phyloP scores from a whole-genome alignment of 805 yeast genomes.

The Sugiyamaella qingdaonensis region DNA sequence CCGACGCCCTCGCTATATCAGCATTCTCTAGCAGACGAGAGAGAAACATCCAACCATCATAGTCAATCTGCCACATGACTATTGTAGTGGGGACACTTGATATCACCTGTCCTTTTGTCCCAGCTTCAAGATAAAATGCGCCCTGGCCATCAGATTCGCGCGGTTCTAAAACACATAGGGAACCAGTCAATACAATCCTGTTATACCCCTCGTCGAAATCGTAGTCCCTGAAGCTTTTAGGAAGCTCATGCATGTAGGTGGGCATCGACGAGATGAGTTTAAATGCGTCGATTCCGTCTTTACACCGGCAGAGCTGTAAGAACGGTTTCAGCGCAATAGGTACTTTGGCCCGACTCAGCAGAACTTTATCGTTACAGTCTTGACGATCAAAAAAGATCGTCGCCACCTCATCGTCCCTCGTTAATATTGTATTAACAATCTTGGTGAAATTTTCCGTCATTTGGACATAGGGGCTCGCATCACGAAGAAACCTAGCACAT shows the following conservation, averaged over 20 bases:
- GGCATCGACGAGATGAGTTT: conserved; percentile 54
- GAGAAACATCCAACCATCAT: conserved; percentile 82
- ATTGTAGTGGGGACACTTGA: conserved; percentile 41
- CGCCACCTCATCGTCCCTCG: conserved; percentile 42
- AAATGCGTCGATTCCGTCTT: conserved; percentile 61
- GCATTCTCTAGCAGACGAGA: conserved; percentile 75
- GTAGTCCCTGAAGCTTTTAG: conserved; percentile 40
- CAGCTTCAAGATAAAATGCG: conserved; percentile 43
- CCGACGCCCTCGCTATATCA: conserved; percentile 31
- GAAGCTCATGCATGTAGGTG: conserved; percentile 54
- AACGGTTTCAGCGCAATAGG: conserved; percentile 63
- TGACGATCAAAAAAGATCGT: conserved; percentile 46
- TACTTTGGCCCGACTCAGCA: conserved; percentile 65
- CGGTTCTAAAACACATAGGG: conserved; percentile 53
- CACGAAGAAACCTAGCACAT: conserved; percentile 23
- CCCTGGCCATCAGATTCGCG: conserved; percentile 46
- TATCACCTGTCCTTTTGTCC: conserved; percentile 68
- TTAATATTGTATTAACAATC: conserved; percentile 41
- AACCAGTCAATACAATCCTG: conserved; percentile 46
- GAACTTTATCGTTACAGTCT: conserved; percentile 42
- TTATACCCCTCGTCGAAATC: conserved; percentile 48
- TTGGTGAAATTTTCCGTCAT: conserved; percentile 44
- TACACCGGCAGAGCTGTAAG: conserved; percentile 47
- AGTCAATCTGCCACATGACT: conserved; percentile 56
- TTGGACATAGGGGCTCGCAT: conserved; percentile 48